Evolutionary conservation across 352 stramenopile genomes (phyloP).

Genomic region (Phytopythium kandeliae): DNA sequence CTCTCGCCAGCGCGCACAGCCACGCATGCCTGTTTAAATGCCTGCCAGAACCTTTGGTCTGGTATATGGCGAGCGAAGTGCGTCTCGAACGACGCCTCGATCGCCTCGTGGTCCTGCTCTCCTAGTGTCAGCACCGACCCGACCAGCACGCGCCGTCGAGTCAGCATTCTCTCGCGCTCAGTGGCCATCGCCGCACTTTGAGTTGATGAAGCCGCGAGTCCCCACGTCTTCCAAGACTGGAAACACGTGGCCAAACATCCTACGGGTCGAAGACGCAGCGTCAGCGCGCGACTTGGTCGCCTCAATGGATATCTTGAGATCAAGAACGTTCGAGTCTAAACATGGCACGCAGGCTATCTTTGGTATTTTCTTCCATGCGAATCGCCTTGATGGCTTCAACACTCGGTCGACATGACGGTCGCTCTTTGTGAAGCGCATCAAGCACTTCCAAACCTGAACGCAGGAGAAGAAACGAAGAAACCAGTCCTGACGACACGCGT

Average conservation of each 20-base stretch:
- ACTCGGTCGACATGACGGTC: background rate
- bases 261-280: no score
- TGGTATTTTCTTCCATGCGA: no score
- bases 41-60: slow-evolving; percentile 40
- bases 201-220: background rate
- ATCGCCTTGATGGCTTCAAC: no score
- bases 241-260: no score
- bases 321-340: slow-evolving; percentile 1
- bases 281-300: background rate
- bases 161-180: slow-evolving; percentile 27
- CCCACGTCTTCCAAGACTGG: background rate
- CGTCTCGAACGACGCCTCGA: slow-evolving; percentile 45
- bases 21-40: slow-evolving; percentile 47
- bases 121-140: slow-evolving; percentile 28
- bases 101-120: slow-evolving; percentile 27
- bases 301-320: background rate
- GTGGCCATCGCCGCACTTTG: slow-evolving; percentile 1
- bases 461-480: background rate
- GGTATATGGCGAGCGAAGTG: slow-evolving; percentile 36
- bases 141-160: slow-evolving; percentile 30
- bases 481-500: background rate
- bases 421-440: no score
- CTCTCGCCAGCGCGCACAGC: slow-evolving; percentile 18
- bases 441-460: background rate
- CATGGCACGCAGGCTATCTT: slow-evolving; percentile 1